Percentiles rank a stretch among this genome's conserved stretches.
phyloP scores from a whole-genome alignment of 306 rosid species.

The Nissolia schottii region DNA sequence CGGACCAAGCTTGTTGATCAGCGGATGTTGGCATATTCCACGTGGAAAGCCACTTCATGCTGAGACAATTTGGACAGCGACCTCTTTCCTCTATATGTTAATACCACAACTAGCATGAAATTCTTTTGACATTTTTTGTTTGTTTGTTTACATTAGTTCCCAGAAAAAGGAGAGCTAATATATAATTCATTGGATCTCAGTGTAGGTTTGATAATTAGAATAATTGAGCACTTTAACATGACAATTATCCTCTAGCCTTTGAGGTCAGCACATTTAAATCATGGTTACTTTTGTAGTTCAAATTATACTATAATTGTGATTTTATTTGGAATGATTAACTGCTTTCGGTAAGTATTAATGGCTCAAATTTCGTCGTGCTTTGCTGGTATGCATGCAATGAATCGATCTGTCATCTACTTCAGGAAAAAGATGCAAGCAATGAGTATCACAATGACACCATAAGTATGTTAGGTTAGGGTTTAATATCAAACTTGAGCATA shows the following conservation, averaged over 20 bases:
- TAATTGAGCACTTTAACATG: too few relatives aligned
- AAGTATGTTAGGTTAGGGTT: neutral
- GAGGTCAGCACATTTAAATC: neutral
- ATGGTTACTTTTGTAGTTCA: neutral
- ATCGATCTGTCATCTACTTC: neutral
- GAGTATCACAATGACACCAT: neutral
- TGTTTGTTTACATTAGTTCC: constrained; percentile 3
- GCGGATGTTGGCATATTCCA: constrained; percentile 18
- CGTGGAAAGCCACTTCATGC: constrained; percentile 23
- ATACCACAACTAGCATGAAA: constrained; percentile 9
- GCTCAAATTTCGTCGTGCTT: neutral
- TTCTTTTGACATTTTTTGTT: too few relatives aligned
- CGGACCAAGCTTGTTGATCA: neutral
- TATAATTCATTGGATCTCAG: neutral
- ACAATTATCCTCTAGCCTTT: neutral
- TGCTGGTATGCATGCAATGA: neutral
- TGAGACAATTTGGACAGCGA: constrained; percentile 13
- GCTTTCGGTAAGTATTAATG: neutral
- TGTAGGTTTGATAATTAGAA: neutral
- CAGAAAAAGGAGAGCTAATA: neutral
- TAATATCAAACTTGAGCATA: neutral
- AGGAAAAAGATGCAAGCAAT: neutral
- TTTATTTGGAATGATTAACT: neutral
- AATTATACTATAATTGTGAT: too few relatives aligned
- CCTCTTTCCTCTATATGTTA: neutral